Conservation (phyloP, 352 stramenopile species). For the Globisporangium recalcitrans region DNA sequence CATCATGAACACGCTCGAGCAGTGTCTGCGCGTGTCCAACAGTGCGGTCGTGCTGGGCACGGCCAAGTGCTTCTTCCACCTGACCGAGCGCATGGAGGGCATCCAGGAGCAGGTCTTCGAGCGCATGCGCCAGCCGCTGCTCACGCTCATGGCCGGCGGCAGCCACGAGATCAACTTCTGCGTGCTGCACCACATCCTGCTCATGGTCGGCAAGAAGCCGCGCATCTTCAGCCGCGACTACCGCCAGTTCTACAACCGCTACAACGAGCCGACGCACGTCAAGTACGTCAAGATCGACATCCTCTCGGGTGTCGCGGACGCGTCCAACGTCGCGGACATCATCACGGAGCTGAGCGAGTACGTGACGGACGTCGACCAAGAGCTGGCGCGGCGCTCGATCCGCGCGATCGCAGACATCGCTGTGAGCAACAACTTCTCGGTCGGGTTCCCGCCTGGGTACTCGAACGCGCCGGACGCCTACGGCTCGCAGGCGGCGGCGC, state of each 20-base stretch:
- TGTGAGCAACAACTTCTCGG: conserved; percentile 68
- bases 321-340: conserved; percentile 93
- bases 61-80: conserved; percentile 96
- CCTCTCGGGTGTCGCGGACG: conserved; percentile 93
- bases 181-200: conserved; percentile 95
- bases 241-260: conserved; percentile 96
- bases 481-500: conserved; percentile 52
- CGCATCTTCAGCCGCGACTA: conserved; percentile 97
- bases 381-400: conserved; percentile 90
- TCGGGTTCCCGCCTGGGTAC: conserved; percentile 32
- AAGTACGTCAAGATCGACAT: conserved; percentile 98
- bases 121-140: conserved; percentile 92
- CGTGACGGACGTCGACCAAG: conserved; percentile 92
- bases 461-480: conserved; percentile 60
- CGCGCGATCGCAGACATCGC: conserved; percentile 92
- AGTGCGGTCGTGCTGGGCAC: conserved; percentile 94
- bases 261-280: conserved; percentile 97
- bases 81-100: conserved; percentile 91
- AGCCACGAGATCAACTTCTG: conserved; percentile 93
- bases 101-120: conserved; percentile 88
- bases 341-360: conserved; percentile 97
- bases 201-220: conserved; percentile 92
- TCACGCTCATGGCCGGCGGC: conserved; percentile 96
- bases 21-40: conserved; percentile 94
- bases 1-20: conserved; percentile 98